Conservation (phyloP, 345 rosid genomes). For the Geranium rotundifolium region DNA sequence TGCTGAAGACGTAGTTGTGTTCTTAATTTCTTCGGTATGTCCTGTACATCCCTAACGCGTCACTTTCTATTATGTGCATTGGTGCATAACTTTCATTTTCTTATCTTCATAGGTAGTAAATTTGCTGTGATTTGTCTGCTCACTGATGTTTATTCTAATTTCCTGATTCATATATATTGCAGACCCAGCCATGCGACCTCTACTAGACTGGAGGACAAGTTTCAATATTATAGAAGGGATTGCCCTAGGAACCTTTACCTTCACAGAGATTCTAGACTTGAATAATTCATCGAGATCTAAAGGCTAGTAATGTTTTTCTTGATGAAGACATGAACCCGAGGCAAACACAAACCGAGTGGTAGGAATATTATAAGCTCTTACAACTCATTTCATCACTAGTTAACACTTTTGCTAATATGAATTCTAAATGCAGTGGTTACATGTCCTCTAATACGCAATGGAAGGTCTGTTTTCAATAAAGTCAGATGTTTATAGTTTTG, state of each 20-base stretch:
- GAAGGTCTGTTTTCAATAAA: conserved; percentile 62
- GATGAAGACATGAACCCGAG: conserved; percentile 66
- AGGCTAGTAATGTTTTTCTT: conserved; percentile 56
- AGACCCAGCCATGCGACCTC: conserved; percentile 34
- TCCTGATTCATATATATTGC: conserved; percentile 1
- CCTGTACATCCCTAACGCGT: too few species aligned
- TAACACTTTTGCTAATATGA: not conserved
- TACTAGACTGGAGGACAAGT: conserved; percentile 44
- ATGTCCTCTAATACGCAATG: conserved; percentile 56
- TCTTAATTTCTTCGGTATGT: conserved; percentile 10
- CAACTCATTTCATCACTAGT: not conserved
- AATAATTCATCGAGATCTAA: conserved; percentile 32
- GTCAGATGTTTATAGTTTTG: conserved; percentile 65
- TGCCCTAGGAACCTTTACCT: conserved; percentile 68
- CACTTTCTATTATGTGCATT: too few species aligned
- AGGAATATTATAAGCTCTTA: conserved; percentile 17
- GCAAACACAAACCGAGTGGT: conserved; percentile 48
- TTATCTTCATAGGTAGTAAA: too few species aligned
- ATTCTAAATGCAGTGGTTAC: conserved; percentile 30
- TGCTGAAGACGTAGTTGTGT: not conserved
- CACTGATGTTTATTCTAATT: too few species aligned
- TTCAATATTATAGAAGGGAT: conserved; percentile 50
- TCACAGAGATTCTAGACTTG: conserved; percentile 60
- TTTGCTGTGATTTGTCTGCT: too few species aligned
- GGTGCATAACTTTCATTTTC: too few species aligned